Percentiles rank a stretch among this genome's conserved stretches.
phyloP scores from a whole-genome alignment of 768 basidiomycete genomes.

The Phanerodontia chrysosporium region DNA sequence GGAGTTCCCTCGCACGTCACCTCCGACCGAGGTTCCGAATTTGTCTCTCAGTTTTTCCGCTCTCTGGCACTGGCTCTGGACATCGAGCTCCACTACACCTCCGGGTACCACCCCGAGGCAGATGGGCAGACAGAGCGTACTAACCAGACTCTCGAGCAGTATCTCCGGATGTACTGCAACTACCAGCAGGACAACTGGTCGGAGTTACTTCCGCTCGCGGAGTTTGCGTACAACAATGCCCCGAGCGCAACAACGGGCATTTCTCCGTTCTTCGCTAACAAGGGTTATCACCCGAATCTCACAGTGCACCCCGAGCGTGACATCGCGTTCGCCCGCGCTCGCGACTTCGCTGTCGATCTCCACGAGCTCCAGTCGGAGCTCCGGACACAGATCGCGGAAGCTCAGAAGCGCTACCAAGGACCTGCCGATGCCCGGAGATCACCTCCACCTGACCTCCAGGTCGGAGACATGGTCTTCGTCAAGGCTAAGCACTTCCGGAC shows the following conservation, averaged over 20 bases:
- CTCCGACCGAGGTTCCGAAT: slow-evolving; percentile 30
- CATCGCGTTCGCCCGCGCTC: neutral
- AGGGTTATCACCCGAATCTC: slow-evolving; percentile 16
- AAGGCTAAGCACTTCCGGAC: neutral
- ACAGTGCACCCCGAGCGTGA: neutral
- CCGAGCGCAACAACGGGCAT: slow-evolving; percentile 19
- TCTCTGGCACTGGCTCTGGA: slow-evolving; percentile 24
- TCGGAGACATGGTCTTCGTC: neutral
- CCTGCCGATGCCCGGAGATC: neutral
- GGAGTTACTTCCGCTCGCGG: slow-evolving; percentile 22
- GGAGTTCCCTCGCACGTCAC: slow-evolving; percentile 22
- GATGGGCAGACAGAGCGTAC: slow-evolving; percentile 35
- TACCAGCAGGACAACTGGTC: slow-evolving; percentile 30
- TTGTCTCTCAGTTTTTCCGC: slow-evolving; percentile 25
- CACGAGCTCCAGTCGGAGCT: neutral
- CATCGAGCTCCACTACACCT: slow-evolving; percentile 14
- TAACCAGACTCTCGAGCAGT: slow-evolving; percentile 30
- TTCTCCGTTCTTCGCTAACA: slow-evolving; percentile 26
- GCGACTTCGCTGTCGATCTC: neutral
- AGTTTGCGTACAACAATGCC: slow-evolving; percentile 32
- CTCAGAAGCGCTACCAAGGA: neutral
- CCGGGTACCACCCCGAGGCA: slow-evolving; percentile 36
- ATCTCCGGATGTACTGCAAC: slow-evolving; percentile 27
- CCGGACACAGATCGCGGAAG: neutral
- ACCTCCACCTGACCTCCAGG: neutral